These are phyloP conservation scores for Neonectria neomacrospora DNA, from an alignment of 2,329 filamentous ascomycete species.

Conservation along the genomic window DNA sequence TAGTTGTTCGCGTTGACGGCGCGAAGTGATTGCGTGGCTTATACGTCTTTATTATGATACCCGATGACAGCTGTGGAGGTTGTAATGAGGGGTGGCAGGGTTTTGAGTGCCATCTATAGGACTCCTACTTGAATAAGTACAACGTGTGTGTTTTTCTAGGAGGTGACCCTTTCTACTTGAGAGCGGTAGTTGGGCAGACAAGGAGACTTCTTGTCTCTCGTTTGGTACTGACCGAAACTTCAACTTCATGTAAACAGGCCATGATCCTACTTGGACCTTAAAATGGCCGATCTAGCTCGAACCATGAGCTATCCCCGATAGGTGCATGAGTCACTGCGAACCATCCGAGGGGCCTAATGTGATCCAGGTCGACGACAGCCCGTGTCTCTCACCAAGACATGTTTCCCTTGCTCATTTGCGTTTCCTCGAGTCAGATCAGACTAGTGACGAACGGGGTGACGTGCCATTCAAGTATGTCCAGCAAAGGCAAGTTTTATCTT, in stretches of 20 bases:
- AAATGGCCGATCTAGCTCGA: background rate
- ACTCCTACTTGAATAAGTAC: background rate
- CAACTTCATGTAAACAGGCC: background rate
- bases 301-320: background rate
- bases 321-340: background rate
- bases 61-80: background rate
- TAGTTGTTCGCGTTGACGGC: constrained; percentile 55
- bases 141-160: background rate
- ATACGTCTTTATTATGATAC: constrained; percentile 18
- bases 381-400: background rate
- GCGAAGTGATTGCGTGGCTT: constrained; percentile 5
- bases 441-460: background rate
- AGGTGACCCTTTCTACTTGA: background rate
- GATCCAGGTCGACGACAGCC: background rate
- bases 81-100: background rate
- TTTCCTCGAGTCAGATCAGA: background rate
- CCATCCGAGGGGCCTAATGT: background rate
- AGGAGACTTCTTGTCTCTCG: background rate
- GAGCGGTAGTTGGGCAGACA: background rate
- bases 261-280: background rate
- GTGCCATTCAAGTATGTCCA: background rate
- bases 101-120: background rate
- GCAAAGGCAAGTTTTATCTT: background rate
- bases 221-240: background rate
- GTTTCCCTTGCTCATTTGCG: background rate